Percentiles rank a stretch among this genome's conserved stretches.
Evolutionary conservation across 1,139 yeast genomes (phyloP).

Genomic region (Geotrichum fermentans): DNA sequence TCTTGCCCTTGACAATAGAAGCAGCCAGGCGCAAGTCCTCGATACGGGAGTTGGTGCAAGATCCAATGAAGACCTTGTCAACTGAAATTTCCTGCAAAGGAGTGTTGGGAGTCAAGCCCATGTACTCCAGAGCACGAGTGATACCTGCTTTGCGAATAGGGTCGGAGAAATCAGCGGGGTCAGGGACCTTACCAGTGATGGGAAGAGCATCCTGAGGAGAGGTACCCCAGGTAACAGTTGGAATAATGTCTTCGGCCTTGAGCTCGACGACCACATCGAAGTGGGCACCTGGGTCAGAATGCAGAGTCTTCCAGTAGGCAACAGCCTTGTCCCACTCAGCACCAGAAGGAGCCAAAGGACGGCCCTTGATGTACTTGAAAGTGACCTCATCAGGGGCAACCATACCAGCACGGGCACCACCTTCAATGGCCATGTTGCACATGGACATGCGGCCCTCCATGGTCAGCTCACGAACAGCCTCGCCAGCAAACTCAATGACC

Average conservation of each 20-base stretch:
- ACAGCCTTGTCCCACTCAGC: conserved; percentile 94
- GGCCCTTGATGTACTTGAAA: conserved; percentile 79
- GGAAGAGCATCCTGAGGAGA: conserved; percentile 98
- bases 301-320: conserved; percentile 80
- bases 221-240: conserved; percentile 98
- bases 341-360: conserved; percentile 92
- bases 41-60: conserved; percentile 95
- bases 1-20: conserved; percentile 81
- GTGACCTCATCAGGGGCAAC: conserved; percentile 90
- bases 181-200: conserved; percentile 83
- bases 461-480: conserved; percentile 79
- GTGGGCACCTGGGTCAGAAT: conserved; percentile 82
- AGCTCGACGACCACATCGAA: conserved; percentile 82
- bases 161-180: conserved; percentile 67
- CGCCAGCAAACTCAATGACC: conserved; percentile 95
- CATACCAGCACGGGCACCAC: conserved; percentile 99
- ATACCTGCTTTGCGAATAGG: conserved; percentile 77
- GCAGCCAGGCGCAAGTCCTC: conserved; percentile 97
- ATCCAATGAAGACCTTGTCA: conserved; percentile 95
- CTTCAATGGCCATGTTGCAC: conserved; percentile 98
- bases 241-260: conserved; percentile 78
- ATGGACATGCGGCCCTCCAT: conserved; percentile 99
- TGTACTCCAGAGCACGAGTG: conserved; percentile 85
- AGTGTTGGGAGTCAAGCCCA: conserved; percentile 82
- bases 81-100: conserved; percentile 67